Conservation (phyloP, 2,329 filamentous ascomycete genomes). For the Colletotrichum falcatum region DNA sequence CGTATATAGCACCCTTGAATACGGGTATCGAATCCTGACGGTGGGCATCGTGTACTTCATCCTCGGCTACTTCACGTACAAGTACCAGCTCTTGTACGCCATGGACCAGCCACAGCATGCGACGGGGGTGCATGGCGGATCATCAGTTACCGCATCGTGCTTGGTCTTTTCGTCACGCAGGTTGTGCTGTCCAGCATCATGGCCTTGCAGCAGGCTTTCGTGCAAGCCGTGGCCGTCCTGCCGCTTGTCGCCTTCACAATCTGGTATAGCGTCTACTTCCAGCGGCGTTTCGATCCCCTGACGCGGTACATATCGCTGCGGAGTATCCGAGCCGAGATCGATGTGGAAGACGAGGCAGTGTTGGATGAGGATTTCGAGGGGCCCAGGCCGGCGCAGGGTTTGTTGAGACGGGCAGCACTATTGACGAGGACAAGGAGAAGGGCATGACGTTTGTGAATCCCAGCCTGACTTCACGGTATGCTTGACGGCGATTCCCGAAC, state of each 20-base stretch:
- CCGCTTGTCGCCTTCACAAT: slow-evolving; percentile 84
- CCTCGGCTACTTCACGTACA: slow-evolving; percentile 90
- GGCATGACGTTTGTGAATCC: slow-evolving; percentile 82
- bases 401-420: slow-evolving; percentile 69
- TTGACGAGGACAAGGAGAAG: slow-evolving; percentile 79
- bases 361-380: slow-evolving; percentile 54
- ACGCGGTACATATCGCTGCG: slow-evolving; percentile 93
- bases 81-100: slow-evolving; percentile 96
- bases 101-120: slow-evolving; percentile 98
- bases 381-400: slow-evolving; percentile 51
- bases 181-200: slow-evolving; percentile 90
- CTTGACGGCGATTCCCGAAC: neutral
- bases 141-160: slow-evolving; percentile 90
- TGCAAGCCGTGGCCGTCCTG: slow-evolving; percentile 76
- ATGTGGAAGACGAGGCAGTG: slow-evolving; percentile 51
- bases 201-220: slow-evolving; percentile 78
- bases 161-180: slow-evolving; percentile 90
- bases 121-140: slow-evolving; percentile 96
- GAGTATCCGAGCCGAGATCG: slow-evolving; percentile 74
- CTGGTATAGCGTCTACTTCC: slow-evolving; percentile 90
- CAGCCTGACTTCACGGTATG: slow-evolving; percentile 75
- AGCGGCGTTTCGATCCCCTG: slow-evolving; percentile 84
- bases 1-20: slow-evolving; percentile 88
- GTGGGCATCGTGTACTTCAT: slow-evolving; percentile 87
- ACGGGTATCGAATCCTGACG: slow-evolving; percentile 83